These are phyloP conservation scores for Capsicum chinense DNA, from an alignment of 257 asterid genomes.

Conservation along the genomic window DNA sequence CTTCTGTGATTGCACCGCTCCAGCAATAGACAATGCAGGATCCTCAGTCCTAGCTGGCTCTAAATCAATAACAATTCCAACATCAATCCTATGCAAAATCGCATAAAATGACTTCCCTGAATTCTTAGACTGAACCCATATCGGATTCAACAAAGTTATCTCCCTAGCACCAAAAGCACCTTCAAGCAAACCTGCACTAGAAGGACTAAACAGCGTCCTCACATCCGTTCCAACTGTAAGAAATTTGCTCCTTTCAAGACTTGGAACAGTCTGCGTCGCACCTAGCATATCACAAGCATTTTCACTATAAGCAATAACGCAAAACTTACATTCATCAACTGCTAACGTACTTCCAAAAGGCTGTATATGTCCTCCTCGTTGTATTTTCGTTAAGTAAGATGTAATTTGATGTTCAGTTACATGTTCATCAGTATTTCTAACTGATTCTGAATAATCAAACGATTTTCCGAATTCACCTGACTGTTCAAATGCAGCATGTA, in stretches of 20 bases:
- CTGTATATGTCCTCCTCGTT: slow-evolving; percentile 61
- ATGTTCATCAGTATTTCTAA: slow-evolving; percentile 42
- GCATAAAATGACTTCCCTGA: slow-evolving; percentile 62
- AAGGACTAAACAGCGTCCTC: slow-evolving; percentile 54
- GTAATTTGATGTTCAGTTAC: slow-evolving; percentile 63
- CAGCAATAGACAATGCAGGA: slow-evolving; percentile 62
- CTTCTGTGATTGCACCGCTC: slow-evolving; percentile 67
- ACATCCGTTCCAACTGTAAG: slow-evolving; percentile 55
- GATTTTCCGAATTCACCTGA: slow-evolving; percentile 53
- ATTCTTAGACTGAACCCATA: slow-evolving; percentile 56
- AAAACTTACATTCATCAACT: slow-evolving; percentile 42
- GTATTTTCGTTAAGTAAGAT: slow-evolving; percentile 55
- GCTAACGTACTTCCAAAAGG: slow-evolving; percentile 63
- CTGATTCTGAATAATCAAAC: slow-evolving; percentile 53
- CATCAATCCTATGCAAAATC: slow-evolving; percentile 60
- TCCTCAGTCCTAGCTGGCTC: slow-evolving; percentile 68
- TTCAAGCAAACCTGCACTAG: slow-evolving; percentile 53
- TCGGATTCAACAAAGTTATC: slow-evolving; percentile 55
- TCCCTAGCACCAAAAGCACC: slow-evolving; percentile 56
- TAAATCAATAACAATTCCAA: slow-evolving; percentile 59
- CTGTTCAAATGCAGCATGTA: slow-evolving; percentile 59
- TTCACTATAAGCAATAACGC: slow-evolving; percentile 56
- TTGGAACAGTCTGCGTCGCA: slow-evolving; percentile 53
- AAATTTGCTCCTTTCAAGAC: slow-evolving; percentile 39
- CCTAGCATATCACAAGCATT: slow-evolving; percentile 59